Evolutionary conservation across 805 yeast species (phyloP), one percentile per base, ranked within the genome.

Genomic region (Wickerhamomyces silvicola): DNA sequence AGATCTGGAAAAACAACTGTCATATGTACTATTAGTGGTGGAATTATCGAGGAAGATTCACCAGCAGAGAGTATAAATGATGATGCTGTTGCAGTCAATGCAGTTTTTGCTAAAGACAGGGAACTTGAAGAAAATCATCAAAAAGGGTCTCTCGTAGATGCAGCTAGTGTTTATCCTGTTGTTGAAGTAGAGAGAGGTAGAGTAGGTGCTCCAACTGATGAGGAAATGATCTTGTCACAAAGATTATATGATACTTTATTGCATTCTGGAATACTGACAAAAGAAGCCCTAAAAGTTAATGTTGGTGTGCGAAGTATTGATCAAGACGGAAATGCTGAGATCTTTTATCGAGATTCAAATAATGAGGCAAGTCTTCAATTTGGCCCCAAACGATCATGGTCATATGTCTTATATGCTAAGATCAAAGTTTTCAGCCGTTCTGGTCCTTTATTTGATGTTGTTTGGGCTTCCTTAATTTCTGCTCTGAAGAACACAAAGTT

Each of bases 391-490:
- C 60, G 72, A 42, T 57, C 57, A 20, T 75, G 72, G 62, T 59
- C 70, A 29, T 66, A 69, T 53, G 83, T 81, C 4, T 55, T 88
- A 20, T 75, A 76, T 48, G 88, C 90, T 4, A 75, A 76, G 44
- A 64, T 86, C 24, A 78, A 80, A 43, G 86, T 87, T 1, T 78
- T 83, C 44, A 78, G 90, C 30, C 71, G 92, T 36, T 67, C 84
- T 2, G 95, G 95, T 0, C 94, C 96, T 3, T 60, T 81, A 18
- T 78, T 77, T 46, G 96, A 87, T 48, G 57, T 80, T 9, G 79
- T 83, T 28, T 81, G 87, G 75, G 72, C 70, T 14, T 72, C 88
- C 4, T 55, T 85, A 16, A 49, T 81, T 5, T 60, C 68, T 20
- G 92, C 94, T 0, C 58, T 88, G 34, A 52, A 66, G 33, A 63